A percentile compares a stretch with the other conserved stretches of the same genome.
phyloP scores from a whole-genome alignment of 2,329 filamentous ascomycete genomes.

The Trichoderma koningiopsis region DNA sequence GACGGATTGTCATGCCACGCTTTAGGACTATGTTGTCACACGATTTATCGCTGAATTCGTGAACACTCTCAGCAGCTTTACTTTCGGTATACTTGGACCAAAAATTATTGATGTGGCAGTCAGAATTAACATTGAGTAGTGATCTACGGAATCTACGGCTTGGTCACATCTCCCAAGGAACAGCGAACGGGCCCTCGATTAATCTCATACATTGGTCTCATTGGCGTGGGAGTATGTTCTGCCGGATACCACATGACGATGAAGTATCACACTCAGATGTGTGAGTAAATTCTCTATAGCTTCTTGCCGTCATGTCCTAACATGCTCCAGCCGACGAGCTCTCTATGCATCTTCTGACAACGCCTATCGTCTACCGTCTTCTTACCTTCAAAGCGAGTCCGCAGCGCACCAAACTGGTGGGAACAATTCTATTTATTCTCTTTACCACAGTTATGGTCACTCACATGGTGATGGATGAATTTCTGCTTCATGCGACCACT shows the following conservation, averaged over 20 bases:
- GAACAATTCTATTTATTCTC: constrained; percentile 29
- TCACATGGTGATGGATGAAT: constrained; percentile 48
- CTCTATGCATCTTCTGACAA: constrained; percentile 47
- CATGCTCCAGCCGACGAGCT: constrained; percentile 42
- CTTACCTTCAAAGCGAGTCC: constrained; percentile 39
- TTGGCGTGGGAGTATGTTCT: constrained; percentile 40
- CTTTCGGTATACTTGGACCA: constrained; percentile 35
- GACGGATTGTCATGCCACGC: not conserved
- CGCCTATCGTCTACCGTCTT: constrained; percentile 45
- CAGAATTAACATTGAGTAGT: constrained; percentile 35
- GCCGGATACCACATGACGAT: constrained; percentile 40
- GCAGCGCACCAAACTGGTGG: constrained; percentile 32
- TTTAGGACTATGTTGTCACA: constrained; percentile 45
- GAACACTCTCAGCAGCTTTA: constrained; percentile 47
- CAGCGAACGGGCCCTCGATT: constrained; percentile 34
- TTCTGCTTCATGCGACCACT: constrained; percentile 42
- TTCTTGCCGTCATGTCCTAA: not conserved
- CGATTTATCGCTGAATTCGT: constrained; percentile 49
- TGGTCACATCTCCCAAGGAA: constrained; percentile 31
- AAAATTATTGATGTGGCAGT: not conserved
- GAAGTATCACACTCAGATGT: constrained; percentile 42
- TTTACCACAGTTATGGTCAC: constrained; percentile 43
- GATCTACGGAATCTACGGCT: constrained; percentile 43
- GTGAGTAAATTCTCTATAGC: constrained; percentile 29
- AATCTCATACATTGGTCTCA: constrained; percentile 43